Evolutionary conservation across 208 protist genomes (phyloP).

Genomic region (Wallacemonas sp.): DNA sequence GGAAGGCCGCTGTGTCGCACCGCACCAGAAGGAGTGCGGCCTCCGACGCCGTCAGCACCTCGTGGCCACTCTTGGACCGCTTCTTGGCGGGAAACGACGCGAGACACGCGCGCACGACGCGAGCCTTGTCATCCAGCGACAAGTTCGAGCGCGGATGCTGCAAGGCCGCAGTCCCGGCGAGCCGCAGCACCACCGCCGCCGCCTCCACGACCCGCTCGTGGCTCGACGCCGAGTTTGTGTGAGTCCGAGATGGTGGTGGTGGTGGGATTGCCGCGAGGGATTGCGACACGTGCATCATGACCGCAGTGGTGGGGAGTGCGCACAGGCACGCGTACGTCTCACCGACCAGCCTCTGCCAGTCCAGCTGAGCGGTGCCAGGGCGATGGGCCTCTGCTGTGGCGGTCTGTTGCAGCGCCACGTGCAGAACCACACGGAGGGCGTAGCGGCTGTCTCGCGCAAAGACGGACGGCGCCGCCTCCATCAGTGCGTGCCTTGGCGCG

Average conservation of each 20-base stretch:
- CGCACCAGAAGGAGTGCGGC: slow-evolving; percentile 22
- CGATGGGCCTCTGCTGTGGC: no score
- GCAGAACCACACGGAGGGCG: no score
- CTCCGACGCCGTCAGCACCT: slow-evolving; percentile 18
- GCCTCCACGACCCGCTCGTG: background rate
- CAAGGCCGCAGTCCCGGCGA: slow-evolving; percentile 1
- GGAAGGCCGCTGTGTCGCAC: slow-evolving; percentile 18
- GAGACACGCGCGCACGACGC: slow-evolving; percentile 11
- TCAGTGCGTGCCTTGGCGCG: background rate
- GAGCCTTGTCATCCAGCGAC: slow-evolving; percentile 10
- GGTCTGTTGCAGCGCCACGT: no score
- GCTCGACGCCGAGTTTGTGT: background rate
- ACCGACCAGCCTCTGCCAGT: no score
- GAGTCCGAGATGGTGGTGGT: no score
- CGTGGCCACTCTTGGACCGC: no score
- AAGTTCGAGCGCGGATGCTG: background rate
- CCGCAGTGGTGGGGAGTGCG: no score
- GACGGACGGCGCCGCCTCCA: background rate
- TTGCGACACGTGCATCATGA: no score
- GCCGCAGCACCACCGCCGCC: slow-evolving; percentile 8
- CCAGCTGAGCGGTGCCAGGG: no score
- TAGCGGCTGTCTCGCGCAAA: background rate
- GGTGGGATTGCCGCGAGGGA: no score
- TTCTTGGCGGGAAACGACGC: slow-evolving; percentile 1
- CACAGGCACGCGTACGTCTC: no score